Base-by-base conservation (phyloP, 2,329 filamentous ascomycete genomes). In the Aspergillus niger region DNA sequence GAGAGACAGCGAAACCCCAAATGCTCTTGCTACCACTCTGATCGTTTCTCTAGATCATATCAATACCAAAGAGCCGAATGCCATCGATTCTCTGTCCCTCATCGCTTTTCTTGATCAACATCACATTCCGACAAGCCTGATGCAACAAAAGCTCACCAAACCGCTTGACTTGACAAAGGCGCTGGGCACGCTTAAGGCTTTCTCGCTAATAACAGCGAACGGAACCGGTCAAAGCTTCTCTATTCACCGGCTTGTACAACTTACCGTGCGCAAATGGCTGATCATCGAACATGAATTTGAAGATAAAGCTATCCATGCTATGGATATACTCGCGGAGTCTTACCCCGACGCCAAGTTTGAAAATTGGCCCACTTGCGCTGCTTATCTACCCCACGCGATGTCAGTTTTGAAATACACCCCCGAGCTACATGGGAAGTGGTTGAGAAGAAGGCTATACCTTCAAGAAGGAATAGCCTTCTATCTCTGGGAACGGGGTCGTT, bases 41-140 rank as follows among this genome's bases (percentile, higher is more conserved):
- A 63, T 61, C 2, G 39, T 65, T 47, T 63, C 59, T 4, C 56
- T 63, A 5, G 55, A 58, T 24, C 63, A 63, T 20, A 61, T 65
- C 41, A 61, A 62, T 13, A 43, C 58, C 1, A 41, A 56, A 3
- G 60, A 59, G 30, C 52, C 52, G 2, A 58, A 56, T 2, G 63
- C 58, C 2, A 24, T 61, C 15, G 60, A 64, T 5, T 50, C 62
- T n/a, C 28, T 64, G 3, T 50, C 22, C 3, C 20, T 64, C 2
- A 39, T 64, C 5, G 57, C 62, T 30, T 62, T 64, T 3, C 36
- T 60, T 17, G 62, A 64, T 8, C 57, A 58, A 30, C 55, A 60
- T 5, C 20, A 60, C 2, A 58, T 64, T 2, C 57, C 62, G 1
- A 54, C 55, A 48, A 48, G 54, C 11, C n/a, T 64, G 15, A 8